Evolutionary conservation across 1,284 basidiomycete species (phyloP).

Genomic region (Ceratobasidium papillatum): DNA sequence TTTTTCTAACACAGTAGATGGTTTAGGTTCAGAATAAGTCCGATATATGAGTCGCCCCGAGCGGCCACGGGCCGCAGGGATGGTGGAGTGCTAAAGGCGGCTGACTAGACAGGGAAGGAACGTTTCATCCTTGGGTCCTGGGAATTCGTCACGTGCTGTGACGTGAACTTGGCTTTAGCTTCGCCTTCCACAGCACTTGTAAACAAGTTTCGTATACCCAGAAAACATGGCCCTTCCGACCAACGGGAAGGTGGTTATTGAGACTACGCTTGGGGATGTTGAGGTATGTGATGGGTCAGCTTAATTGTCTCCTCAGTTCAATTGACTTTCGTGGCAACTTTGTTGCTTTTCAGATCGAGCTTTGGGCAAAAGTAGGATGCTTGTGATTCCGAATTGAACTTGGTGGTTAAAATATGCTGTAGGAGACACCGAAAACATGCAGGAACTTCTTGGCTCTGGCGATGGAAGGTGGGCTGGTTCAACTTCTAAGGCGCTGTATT

Average conservation of each 20-base stretch:
- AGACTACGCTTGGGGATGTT: conserved; percentile 91
- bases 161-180: background rate
- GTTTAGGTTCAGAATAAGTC: background rate
- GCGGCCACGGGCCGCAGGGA: conserved; percentile 38
- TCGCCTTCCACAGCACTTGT: conserved; percentile 9
- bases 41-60: conserved; percentile 29
- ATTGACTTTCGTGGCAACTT: background rate
- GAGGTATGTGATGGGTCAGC: conserved; percentile 56
- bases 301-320: background rate
- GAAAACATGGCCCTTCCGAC: conserved; percentile 67
- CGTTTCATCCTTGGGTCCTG: background rate
- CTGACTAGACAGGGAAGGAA: background rate
- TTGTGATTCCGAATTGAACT: conserved; percentile 14
- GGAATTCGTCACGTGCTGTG: conserved; percentile 3
- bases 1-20: background rate
- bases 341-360: conserved; percentile 70
- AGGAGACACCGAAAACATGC: conserved; percentile 93
- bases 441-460: conserved; percentile 90
- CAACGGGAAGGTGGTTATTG: conserved; percentile 84
- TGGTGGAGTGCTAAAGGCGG: conserved; percentile 6
- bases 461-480: conserved; percentile 78
- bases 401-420: conserved; percentile 3
- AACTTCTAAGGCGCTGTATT: conserved; percentile 40
- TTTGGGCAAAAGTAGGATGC: conserved; percentile 83
- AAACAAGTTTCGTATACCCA: background rate